Evolutionary conservation across 495 filamentous ascomycete genomes (phyloP).

Genomic region (Trypethelium eluteriae): DNA sequence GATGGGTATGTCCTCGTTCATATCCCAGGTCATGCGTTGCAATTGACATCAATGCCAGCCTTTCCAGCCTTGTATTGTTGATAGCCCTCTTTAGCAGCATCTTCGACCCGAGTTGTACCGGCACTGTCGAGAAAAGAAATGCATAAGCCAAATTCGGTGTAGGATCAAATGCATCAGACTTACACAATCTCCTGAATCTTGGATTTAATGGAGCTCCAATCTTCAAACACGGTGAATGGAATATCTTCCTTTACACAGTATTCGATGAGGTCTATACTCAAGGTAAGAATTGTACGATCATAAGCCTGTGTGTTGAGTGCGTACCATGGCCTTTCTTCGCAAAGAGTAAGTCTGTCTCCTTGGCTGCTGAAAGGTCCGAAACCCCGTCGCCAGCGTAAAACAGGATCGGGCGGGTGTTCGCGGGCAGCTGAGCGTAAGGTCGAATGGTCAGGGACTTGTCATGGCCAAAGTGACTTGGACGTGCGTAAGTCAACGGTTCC

Average conservation of each 20-base stretch:
- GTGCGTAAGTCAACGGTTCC: neutral
- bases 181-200: slow-evolving; percentile 64
- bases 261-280: slow-evolving; percentile 59
- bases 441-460: slow-evolving; percentile 87
- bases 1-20: too few relatives aligned
- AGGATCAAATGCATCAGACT: slow-evolving; percentile 12
- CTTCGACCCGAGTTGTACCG: slow-evolving; percentile 35
- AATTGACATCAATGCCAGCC: slow-evolving; percentile 26
- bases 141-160: neutral
- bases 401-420: slow-evolving; percentile 57
- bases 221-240: slow-evolving; percentile 72
- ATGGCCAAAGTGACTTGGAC: slow-evolving; percentile 68
- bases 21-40: slow-evolving; percentile 1
- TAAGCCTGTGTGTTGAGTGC: slow-evolving; percentile 19
- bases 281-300: slow-evolving; percentile 11
- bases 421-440: slow-evolving; percentile 65
- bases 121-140: neutral
- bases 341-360: slow-evolving; percentile 70
- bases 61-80: slow-evolving; percentile 33
- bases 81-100: slow-evolving; percentile 34
- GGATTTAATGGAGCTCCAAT: slow-evolving; percentile 66
- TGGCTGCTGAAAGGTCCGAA: slow-evolving; percentile 63
- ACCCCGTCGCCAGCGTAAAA: slow-evolving; percentile 76
- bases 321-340: slow-evolving; percentile 80
- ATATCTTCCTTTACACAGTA: slow-evolving; percentile 72